Evolutionary conservation across 495 filamentous ascomycete species (phyloP), one percentile per base, ranked within the genome.

Genomic region (Xylaria scruposa): DNA sequence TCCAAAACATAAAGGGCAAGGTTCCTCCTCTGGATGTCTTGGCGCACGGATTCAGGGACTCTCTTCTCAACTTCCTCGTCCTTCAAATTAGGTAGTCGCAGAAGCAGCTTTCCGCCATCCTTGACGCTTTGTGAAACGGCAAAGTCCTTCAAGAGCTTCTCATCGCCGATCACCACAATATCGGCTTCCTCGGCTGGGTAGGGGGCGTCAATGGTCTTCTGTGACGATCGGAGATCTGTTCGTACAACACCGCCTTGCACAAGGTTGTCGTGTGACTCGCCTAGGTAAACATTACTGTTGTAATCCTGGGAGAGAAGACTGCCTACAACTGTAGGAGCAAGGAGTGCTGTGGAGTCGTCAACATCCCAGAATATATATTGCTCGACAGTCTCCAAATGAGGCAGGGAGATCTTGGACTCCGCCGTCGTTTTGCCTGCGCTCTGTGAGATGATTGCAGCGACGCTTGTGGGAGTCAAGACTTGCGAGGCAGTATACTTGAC

Each of bases 341-440:
- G 84, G 53, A 83, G 85, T 44, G 91, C 88, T 1, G 81, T 80
- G 31, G 94, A 95, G 78, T 89, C 89, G 73, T 97, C 96, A 21
- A 92, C 81, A 79, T 98, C 93, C 96, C 95, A 99, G 86, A 99
- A 97, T 26, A 90, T 89, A 84, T 94, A 99, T 76, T 98, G 92
- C 77, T 93, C 86, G 36, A 91, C 89, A 42, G 80, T 77, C 33
- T 85, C 81, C 24, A 82, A 77, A 71, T 85, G 85, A 60, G 85
- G 81, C 51, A 89, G 84, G 53, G 87, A 88, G 5, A 77, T 78
- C 47, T 76, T 74, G 71, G 84, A 86, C 42, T 90, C 85, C 42
- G 84, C 83, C 24, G 88, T 75, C 31, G 87, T 81, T 78, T 93
- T 89, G 74, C 80, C 80, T 77, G 93, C 91, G 58, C 92, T 86